These are phyloP conservation scores for Russula sp. DNA, from an alignment of 768 basidiomycete genomes.

Conservation along the genomic window DNA sequence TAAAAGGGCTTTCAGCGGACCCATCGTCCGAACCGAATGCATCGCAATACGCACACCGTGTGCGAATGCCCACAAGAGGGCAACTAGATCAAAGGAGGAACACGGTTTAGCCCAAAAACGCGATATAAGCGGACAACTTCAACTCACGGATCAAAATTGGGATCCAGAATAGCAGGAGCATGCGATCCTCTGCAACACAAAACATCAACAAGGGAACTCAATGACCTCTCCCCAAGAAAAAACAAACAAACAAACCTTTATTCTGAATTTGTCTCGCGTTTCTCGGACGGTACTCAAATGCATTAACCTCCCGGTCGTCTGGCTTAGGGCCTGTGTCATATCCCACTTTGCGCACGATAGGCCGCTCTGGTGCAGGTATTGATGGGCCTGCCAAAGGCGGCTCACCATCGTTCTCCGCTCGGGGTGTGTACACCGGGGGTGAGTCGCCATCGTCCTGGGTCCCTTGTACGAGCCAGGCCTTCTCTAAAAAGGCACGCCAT, in stretches of 20 bases:
- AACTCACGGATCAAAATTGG: conserved; percentile 73
- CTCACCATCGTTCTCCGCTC: conserved; percentile 29
- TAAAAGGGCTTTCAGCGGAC: conserved; percentile 16
- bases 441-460: conserved; percentile 45
- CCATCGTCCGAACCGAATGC: conserved; percentile 18
- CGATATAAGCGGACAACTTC: neutral
- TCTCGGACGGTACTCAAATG: conserved; percentile 55
- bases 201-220: neutral
- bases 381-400: conserved; percentile 12
- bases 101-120: neutral
- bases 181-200: conserved; percentile 57
- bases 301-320: conserved; percentile 55
- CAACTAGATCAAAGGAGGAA: conserved; percentile 22
- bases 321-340: conserved; percentile 42
- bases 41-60: conserved; percentile 23
- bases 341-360: conserved; percentile 31
- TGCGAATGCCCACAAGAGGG: conserved; percentile 30
- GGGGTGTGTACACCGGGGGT: conserved; percentile 69
- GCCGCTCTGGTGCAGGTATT: conserved; percentile 30
- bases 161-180: conserved; percentile 82
- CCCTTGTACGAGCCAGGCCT: conserved; percentile 52
- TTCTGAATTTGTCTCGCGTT: conserved; percentile 44
- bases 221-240: neutral
- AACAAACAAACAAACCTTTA: conserved; percentile 49
- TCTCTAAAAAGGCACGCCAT: conserved; percentile 67